Evolutionary conservation across 805 yeast species (phyloP).

Genomic region (Danielia oregonensis): DNA sequence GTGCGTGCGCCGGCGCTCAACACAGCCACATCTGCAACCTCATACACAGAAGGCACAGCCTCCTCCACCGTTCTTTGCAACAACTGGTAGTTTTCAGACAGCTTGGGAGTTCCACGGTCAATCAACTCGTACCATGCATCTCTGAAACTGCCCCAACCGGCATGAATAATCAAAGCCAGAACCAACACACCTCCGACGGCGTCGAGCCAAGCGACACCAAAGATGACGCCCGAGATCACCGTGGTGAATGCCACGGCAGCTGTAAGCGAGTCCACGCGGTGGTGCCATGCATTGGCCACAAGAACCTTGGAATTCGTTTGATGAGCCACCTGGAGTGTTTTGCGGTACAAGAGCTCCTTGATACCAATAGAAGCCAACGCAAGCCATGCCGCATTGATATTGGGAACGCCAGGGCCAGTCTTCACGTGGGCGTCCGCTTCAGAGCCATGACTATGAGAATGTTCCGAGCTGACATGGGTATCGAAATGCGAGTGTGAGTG

Average conservation of each 20-base stretch:
- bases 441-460: constrained; percentile 10
- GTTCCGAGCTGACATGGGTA: constrained; percentile 3
- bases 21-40: constrained; percentile 41
- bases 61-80: constrained; percentile 28
- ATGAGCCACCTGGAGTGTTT: constrained; percentile 77
- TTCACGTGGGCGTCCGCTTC: constrained; percentile 1
- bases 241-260: constrained; percentile 87
- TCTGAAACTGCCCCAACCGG: constrained; percentile 74
- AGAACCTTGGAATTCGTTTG: constrained; percentile 81
- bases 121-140: constrained; percentile 71
- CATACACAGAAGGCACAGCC: constrained; percentile 17
- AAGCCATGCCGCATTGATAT: constrained; percentile 93
- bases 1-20: constrained; percentile 59
- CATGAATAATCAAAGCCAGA: constrained; percentile 74
- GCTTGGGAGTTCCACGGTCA: constrained; percentile 61
- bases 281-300: constrained; percentile 98
- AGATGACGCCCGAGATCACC: constrained; percentile 77
- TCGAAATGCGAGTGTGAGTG: constrained; percentile 52
- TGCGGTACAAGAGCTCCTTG: constrained; percentile 84
- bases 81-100: constrained; percentile 46
- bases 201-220: constrained; percentile 80
- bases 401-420: constrained; percentile 28
- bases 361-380: constrained; percentile 85
- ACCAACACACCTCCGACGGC: constrained; percentile 90
- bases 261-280: constrained; percentile 89